A percentile compares a stretch with the other conserved stretches of the same genome.
These are phyloP conservation scores for Myochromella boudieri DNA, from an alignment of 768 basidiomycete species.

Conservation along the genomic window DNA sequence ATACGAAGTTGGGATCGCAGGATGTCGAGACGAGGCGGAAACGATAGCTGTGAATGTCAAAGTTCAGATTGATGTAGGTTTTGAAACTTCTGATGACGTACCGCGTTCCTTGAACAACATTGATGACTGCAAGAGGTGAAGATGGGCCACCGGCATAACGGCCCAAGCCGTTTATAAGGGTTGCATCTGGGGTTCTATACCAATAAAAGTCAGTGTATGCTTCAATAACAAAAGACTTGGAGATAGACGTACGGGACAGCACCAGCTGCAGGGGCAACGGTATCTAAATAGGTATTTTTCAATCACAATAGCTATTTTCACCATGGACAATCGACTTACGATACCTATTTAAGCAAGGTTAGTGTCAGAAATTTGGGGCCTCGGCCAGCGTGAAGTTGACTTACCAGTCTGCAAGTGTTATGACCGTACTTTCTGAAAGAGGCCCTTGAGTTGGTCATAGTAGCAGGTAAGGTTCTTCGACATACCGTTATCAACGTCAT, in stretches of 20 bases:
- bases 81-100: no score
- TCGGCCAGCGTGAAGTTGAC: constrained; percentile 7
- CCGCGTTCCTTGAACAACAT: constrained; percentile 30
- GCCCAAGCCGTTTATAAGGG: constrained; percentile 39
- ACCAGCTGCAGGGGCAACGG: no score
- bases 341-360: no score
- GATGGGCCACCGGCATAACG: constrained; percentile 26
- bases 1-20: constrained; percentile 35
- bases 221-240: no score
- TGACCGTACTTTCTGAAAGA: constrained; percentile 38
- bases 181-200: constrained; percentile 17
- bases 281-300: no score
- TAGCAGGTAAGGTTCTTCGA: background rate
- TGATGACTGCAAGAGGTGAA: constrained; percentile 31
- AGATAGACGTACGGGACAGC: no score
- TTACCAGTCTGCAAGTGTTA: constrained; percentile 39
- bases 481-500: constrained; percentile 17
- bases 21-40: constrained; percentile 35
- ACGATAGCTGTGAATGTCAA: constrained; percentile 35
- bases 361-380: no score
- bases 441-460: background rate
- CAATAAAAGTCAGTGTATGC: no score
- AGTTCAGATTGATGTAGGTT: no score
- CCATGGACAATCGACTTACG: no score
- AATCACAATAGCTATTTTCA: no score